phyloP scores from a whole-genome alignment of 2,329 filamentous ascomycete species.

The Cryphonectria naterciae region DNA sequence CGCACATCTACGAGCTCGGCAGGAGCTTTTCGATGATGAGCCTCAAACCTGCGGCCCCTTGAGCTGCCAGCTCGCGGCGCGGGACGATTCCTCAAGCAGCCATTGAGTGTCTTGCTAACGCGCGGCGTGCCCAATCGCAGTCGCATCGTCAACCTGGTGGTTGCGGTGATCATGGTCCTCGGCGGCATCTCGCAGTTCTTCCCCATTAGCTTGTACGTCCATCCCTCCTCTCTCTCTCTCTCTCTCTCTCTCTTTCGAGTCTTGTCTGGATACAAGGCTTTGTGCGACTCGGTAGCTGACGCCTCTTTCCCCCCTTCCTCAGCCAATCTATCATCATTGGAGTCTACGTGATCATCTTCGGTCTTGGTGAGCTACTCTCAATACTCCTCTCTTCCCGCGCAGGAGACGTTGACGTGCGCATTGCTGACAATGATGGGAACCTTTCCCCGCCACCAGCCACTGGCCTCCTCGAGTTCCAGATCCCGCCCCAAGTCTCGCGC shows the following conservation, averaged over 20 bases:
- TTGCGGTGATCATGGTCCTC: slow-evolving; percentile 84
- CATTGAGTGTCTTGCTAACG: slow-evolving; percentile 39
- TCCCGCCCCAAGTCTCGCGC: slow-evolving; percentile 87
- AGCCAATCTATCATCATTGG: slow-evolving; percentile 79
- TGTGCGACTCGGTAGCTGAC: slow-evolving; percentile 9
- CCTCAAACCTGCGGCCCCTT: neutral
- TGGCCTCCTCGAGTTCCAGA: slow-evolving; percentile 74
- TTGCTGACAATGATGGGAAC: neutral
- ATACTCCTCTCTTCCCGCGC: neutral
- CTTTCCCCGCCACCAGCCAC: slow-evolving; percentile 13
- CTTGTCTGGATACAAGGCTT: slow-evolving; percentile 2
- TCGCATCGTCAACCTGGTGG: slow-evolving; percentile 90
- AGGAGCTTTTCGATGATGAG: slow-evolving; percentile 9
- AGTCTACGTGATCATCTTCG: slow-evolving; percentile 88
- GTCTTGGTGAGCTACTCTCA: slow-evolving; percentile 64
- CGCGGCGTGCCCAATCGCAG: slow-evolving; percentile 50
- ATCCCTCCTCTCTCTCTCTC: slow-evolving; percentile 16
- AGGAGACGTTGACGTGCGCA: neutral
- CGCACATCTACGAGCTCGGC: slow-evolving; percentile 25
- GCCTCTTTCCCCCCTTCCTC: slow-evolving; percentile 21
- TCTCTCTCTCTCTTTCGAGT: neutral
- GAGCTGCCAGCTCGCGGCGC: slow-evolving; percentile 8
- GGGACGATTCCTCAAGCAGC: neutral
- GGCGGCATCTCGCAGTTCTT: slow-evolving; percentile 81
- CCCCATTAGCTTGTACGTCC: slow-evolving; percentile 60